Evolutionary conservation across 2,329 filamentous ascomycete genomes (phyloP).

Genomic region (Cladosporium sp.): DNA sequence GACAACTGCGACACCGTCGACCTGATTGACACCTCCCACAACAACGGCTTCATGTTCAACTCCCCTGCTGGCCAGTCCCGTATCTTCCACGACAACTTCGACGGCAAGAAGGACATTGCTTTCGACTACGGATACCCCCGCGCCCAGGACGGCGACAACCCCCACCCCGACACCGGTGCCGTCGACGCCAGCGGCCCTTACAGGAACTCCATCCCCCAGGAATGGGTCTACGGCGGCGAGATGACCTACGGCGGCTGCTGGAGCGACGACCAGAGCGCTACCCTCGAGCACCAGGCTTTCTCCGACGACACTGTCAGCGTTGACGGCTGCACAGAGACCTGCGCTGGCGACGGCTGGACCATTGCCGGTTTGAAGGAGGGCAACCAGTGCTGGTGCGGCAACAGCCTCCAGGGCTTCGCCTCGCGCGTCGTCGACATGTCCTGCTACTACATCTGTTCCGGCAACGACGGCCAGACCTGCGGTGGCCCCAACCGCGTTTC

Average conservation of each 20-base stretch:
- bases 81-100: conserved; percentile 33
- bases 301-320: conserved; percentile 23
- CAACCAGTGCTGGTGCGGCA: conserved; percentile 31
- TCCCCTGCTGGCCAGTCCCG: conserved; percentile 29
- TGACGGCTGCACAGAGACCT: conserved; percentile 27
- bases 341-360: conserved; percentile 25
- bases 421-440: conserved; percentile 24
- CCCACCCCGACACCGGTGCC: conserved; percentile 6
- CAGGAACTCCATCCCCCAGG: conserved; percentile 10
- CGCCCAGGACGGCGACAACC: conserved; percentile 26
- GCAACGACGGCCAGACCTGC: conserved; percentile 27
- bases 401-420: conserved; percentile 20
- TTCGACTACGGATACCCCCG: conserved; percentile 32
- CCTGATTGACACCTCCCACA: conserved; percentile 27
- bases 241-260: conserved; percentile 34
- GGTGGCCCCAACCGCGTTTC: conserved; percentile 24
- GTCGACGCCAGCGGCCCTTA: neutral
- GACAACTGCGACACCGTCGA: conserved; percentile 30
- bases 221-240: conserved; percentile 23
- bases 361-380: conserved; percentile 32
- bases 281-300: conserved; percentile 22
- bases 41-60: conserved; percentile 30
- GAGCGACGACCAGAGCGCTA: conserved; percentile 23
- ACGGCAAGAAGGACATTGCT: conserved; percentile 25
- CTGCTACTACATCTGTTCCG: conserved; percentile 27